phyloP scores from a whole-genome alignment of 495 filamentous ascomycete genomes.

The Cryomyces minteri region DNA sequence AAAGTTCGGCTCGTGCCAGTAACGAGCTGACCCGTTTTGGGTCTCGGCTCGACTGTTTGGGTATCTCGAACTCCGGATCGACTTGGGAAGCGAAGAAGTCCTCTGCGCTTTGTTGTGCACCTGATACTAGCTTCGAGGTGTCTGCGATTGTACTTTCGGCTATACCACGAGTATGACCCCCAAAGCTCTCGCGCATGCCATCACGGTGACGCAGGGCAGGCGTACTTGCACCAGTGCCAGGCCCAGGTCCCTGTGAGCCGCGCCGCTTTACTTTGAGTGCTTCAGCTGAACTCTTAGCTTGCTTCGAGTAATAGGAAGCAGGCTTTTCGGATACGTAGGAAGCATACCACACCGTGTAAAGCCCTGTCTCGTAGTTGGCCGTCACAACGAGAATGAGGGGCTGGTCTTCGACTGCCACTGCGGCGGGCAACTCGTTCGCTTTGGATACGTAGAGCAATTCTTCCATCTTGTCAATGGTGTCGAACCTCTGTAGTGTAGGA shows the following conservation, averaged over 20 bases:
- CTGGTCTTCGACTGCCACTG: conserved; percentile 7
- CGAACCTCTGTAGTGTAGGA: too few species aligned
- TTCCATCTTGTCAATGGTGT: conserved; percentile 44
- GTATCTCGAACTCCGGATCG: conserved; percentile 56
- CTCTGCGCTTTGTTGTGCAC: conserved; percentile 19
- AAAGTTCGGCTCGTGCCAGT: conserved; percentile 77
- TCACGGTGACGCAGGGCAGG: conserved; percentile 37
- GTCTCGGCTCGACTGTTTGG: conserved; percentile 47
- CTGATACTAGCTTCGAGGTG: background rate
- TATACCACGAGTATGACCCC: conserved; percentile 13
- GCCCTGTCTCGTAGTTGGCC: conserved; percentile 47
- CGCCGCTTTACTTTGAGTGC: too few species aligned
- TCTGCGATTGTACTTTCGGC: too few species aligned
- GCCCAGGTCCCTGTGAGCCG: conserved; percentile 20
- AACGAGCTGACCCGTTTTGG: conserved; percentile 84
- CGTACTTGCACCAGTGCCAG: conserved; percentile 64
- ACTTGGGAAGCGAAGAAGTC: conserved; percentile 52
- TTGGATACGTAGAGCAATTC: conserved; percentile 64
- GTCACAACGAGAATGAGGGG: conserved; percentile 68
- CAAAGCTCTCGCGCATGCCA: conserved; percentile 37
- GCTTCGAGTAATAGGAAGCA: too few species aligned
- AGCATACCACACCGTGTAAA: conserved; percentile 66
- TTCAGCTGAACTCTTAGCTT: too few species aligned
- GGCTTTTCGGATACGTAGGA: conserved; percentile 29
- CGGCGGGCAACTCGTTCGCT: conserved; percentile 28